Conservation (phyloP, 495 filamentous ascomycete species). For the Penicillium herquei region DNA sequence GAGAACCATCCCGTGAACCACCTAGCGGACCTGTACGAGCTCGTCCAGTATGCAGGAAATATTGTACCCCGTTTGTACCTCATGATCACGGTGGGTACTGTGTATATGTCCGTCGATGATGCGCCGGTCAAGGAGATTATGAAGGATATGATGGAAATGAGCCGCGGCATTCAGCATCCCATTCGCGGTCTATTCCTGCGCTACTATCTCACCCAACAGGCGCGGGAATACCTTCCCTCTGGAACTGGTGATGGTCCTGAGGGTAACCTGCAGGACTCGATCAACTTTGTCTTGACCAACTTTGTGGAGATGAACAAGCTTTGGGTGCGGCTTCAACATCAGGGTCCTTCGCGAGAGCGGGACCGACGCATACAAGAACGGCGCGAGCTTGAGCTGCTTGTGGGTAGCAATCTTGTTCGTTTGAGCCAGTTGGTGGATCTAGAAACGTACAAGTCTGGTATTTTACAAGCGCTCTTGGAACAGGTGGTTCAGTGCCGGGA, state of each 20-base stretch:
- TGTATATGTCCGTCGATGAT: slow-evolving; percentile 98
- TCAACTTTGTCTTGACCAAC: slow-evolving; percentile 95
- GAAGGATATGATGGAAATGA: slow-evolving; percentile 99
- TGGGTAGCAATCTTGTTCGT: slow-evolving; percentile 92
- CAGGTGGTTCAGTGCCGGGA: slow-evolving; percentile 98
- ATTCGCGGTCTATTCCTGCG: slow-evolving; percentile 91
- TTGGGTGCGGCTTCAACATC: slow-evolving; percentile 96
- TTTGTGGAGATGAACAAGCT: slow-evolving; percentile 99
- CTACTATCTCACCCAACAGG: slow-evolving; percentile 94
- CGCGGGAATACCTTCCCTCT: slow-evolving; percentile 78
- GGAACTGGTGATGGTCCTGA: slow-evolving; percentile 86
- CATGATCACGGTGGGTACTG: slow-evolving; percentile 98
- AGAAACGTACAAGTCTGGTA: slow-evolving; percentile 86
- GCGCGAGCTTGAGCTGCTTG: slow-evolving; percentile 90
- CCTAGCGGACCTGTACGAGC: slow-evolving; percentile 95
- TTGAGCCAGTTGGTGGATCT: slow-evolving; percentile 95
- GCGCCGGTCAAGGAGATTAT: slow-evolving; percentile 99
- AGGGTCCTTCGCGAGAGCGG: slow-evolving; percentile 92
- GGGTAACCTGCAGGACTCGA: slow-evolving; percentile 94
- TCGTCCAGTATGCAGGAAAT: slow-evolving; percentile 98
- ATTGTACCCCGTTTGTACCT: slow-evolving; percentile 95
- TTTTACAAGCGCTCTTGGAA: slow-evolving; percentile 84
- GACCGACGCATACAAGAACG: slow-evolving; percentile 91
- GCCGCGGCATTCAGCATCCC: slow-evolving; percentile 92
- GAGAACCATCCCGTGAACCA: slow-evolving; percentile 98